These are phyloP conservation scores for Articulospora tetracladia DNA, from an alignment of 495 filamentous ascomycete genomes.

Conservation along the genomic window DNA sequence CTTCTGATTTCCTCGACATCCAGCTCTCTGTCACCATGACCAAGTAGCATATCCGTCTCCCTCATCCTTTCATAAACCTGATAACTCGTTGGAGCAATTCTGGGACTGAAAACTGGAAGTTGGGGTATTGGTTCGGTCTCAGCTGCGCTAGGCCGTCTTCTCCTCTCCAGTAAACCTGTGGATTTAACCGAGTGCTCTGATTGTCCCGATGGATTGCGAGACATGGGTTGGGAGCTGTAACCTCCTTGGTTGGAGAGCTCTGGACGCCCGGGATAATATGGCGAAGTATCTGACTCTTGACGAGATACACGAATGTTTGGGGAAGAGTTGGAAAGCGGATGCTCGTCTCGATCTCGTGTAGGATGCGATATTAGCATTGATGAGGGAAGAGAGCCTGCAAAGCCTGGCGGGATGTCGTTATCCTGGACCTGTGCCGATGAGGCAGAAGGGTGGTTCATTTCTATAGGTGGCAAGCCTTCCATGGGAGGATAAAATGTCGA, in stretches of 20 bases:
- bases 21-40: neutral
- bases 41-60: slow-evolving; percentile 2
- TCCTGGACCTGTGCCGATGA: slow-evolving; percentile 2
- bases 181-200: slow-evolving; percentile 16
- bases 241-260: slow-evolving; percentile 26
- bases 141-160: slow-evolving; percentile 19
- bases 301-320: slow-evolving; percentile 20
- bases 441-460: neutral
- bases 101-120: slow-evolving; percentile 20
- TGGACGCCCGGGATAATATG: slow-evolving; percentile 21
- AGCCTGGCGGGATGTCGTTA: neutral
- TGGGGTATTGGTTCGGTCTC: slow-evolving; percentile 25
- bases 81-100: slow-evolving; percentile 20
- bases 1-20: neutral
- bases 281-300: slow-evolving; percentile 21
- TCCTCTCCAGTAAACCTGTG: slow-evolving; percentile 9
- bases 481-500: slow-evolving; percentile 14
- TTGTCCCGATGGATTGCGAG: slow-evolving; percentile 38
- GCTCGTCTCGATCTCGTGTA: neutral
- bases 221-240: slow-evolving; percentile 57
- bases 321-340: slow-evolving; percentile 25
- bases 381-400: neutral
- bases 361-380: slow-evolving; percentile 1
- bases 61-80: slow-evolving; percentile 19
- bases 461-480: slow-evolving; percentile 14